phyloP scores from a whole-genome alignment of 495 filamentous ascomycete species.

The Penicillium samsonianum region DNA sequence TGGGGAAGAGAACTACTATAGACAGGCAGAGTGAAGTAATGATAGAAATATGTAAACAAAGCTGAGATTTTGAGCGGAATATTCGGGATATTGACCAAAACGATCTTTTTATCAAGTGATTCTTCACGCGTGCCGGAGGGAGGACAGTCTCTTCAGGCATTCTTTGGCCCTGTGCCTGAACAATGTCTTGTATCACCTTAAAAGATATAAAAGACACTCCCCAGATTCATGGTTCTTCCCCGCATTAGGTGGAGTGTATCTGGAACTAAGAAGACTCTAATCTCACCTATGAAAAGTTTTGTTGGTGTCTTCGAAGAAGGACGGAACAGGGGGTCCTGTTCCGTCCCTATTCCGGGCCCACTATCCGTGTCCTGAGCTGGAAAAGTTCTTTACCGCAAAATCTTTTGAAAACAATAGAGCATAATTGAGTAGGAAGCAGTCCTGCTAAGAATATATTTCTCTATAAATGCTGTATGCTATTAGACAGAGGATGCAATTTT shows the following conservation, averaged over 20 bases:
- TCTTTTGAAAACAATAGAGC: not conserved
- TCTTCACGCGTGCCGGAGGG: not conserved
- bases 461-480: not conserved
- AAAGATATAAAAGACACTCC: not conserved
- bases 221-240: constrained; percentile 1
- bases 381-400: not conserved
- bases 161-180: not conserved
- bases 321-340: not conserved
- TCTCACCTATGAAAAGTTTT: not conserved
- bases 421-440: not conserved
- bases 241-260: constrained; percentile 1
- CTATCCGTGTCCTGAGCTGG: not conserved
- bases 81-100: not conserved
- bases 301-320: not conserved
- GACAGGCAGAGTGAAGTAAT: not conserved
- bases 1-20: not conserved
- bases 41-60: not conserved
- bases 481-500: not conserved
- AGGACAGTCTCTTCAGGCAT: not conserved
- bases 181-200: not conserved
- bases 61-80: not conserved
- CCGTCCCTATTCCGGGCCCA: constrained; percentile 1
- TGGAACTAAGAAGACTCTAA: not conserved
- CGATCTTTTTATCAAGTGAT: not conserved
- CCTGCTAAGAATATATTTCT: not conserved